Base-by-base conservation (phyloP, 495 filamentous ascomycete species). In the Xylaria venustula region DNA sequence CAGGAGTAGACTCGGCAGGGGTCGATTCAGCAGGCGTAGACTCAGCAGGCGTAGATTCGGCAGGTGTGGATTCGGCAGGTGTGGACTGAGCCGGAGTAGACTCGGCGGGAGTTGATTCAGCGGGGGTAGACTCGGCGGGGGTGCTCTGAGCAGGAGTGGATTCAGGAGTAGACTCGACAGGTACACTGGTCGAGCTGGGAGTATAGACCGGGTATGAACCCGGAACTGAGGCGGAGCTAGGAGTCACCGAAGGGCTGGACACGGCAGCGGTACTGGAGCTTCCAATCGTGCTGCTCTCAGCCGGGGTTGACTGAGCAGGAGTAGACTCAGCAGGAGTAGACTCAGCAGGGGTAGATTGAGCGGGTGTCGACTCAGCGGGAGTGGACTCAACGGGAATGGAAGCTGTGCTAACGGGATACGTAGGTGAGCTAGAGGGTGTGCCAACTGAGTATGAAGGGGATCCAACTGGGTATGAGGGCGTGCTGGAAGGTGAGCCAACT, bases 81-180 rank as follows among this genome's bases (percentile, higher is more conserved):
- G 36, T 57, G 17, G 56, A 50, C 58, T 41, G 28, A n/a, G 32
- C 54, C 1, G 40, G 37, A 1, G 22, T 46, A 23, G 54, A 37
- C 25, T 58, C 37, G 1, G 40, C 41, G 1, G 60, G 52, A 9
- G 52, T 62, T 17, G 57, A 60, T 25, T 25, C 26, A 1, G 6
- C 54, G 7, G 54, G 42, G 20, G 25, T 58, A 7, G 26, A 36
- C 36, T 53, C 12, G 20, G 32, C 15, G 61, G 57, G 4, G 50
- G 40, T 42, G n/a, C 11, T 15, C 40, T 42, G 6, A 42, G 40
- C 40, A 15, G 40, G 40, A 42, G 40, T 42, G 3, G 40, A 42
- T 14, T 68, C 61, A n/a, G 58, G 58, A 9, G 66, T 60, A 45
- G 60, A 67, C 58, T 69, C 70, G 17, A 62, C 68, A 40, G 63